phyloP scores from a whole-genome alignment of 208 protist genomes.

The Leishmania braziliensis region DNA sequence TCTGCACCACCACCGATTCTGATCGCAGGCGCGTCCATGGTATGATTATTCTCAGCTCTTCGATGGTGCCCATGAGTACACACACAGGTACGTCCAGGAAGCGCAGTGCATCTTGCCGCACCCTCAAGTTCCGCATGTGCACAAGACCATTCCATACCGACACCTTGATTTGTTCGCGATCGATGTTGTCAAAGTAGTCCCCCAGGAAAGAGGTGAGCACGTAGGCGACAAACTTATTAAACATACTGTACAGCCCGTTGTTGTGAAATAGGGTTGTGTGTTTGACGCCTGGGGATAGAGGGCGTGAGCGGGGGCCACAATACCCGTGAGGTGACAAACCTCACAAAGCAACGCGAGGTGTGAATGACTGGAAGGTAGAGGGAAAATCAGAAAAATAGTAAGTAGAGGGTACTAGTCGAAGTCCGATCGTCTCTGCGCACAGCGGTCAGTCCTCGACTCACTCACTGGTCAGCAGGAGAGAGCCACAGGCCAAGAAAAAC shows the following conservation, averaged over 20 bases:
- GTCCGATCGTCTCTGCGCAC: background rate
- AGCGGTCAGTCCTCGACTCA: background rate
- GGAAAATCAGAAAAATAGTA: background rate
- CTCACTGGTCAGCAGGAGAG: background rate
- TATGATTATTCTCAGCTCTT: slow-evolving; percentile 68
- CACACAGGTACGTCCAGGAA: slow-evolving; percentile 63
- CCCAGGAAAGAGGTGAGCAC: slow-evolving; percentile 79
- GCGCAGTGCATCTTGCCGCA: slow-evolving; percentile 71
- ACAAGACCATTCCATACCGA: slow-evolving; percentile 83
- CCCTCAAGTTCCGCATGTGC: slow-evolving; percentile 53
- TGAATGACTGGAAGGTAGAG: background rate
- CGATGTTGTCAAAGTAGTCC: slow-evolving; percentile 85
- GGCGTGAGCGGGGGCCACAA: background rate
- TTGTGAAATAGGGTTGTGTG: too few relatives aligned
- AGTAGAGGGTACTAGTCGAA: background rate
- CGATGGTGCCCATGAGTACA: slow-evolving; percentile 64
- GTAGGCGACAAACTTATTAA: slow-evolving; percentile 78
- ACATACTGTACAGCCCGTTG: slow-evolving; percentile 37
- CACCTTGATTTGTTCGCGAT: slow-evolving; percentile 84
- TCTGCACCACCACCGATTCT: slow-evolving; percentile 64
- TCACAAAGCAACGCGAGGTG: background rate
- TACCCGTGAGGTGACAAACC: background rate
- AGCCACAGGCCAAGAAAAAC: background rate
- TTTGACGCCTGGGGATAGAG: background rate
- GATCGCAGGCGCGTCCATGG: slow-evolving; percentile 80